These are phyloP conservation scores for Blepharisma japonicum DNA, from an alignment of 73 alveolate species.

Conservation along the genomic window DNA sequence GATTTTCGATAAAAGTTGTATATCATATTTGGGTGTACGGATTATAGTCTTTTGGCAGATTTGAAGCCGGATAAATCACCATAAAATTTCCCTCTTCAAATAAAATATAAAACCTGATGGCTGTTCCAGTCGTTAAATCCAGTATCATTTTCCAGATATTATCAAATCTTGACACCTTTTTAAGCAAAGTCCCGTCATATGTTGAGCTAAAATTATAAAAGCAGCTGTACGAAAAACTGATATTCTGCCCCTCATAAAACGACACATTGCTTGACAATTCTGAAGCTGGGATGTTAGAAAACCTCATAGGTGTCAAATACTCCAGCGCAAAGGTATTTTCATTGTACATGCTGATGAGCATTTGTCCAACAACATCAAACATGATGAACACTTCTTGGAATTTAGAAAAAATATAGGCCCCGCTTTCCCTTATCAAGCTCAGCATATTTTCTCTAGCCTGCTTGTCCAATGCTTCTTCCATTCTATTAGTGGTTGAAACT, in stretches of 20 bases:
- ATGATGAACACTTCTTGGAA: not conserved
- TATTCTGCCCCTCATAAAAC: not conserved
- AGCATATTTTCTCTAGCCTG: constrained; percentile 18
- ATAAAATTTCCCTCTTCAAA: not conserved
- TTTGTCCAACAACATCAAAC: not conserved
- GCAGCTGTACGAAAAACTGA: constrained; percentile 13
- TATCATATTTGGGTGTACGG: not conserved
- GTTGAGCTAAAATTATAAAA: not conserved
- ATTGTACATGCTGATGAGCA: not conserved
- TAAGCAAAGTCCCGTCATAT: not conserved
- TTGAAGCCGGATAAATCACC: not conserved
- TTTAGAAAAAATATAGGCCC: not conserved
- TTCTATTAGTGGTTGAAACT: not conserved
- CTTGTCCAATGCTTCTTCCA: not conserved
- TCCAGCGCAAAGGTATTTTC: not conserved
- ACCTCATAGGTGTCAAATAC: not conserved
- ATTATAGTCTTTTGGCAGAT: not conserved
- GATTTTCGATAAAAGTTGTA: not conserved
- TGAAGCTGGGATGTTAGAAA: not conserved
- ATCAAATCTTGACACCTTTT: not conserved
- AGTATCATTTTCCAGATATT: not conserved
- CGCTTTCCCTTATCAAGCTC: not conserved
- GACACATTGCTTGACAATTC: not conserved
- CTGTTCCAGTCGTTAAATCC: not conserved
- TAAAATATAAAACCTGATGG: constrained; percentile 14